A percentile compares a stretch with the other conserved stretches of the same genome.
Evolutionary conservation across 345 rosid species (phyloP).

Genomic region (Populus deltoides): DNA sequence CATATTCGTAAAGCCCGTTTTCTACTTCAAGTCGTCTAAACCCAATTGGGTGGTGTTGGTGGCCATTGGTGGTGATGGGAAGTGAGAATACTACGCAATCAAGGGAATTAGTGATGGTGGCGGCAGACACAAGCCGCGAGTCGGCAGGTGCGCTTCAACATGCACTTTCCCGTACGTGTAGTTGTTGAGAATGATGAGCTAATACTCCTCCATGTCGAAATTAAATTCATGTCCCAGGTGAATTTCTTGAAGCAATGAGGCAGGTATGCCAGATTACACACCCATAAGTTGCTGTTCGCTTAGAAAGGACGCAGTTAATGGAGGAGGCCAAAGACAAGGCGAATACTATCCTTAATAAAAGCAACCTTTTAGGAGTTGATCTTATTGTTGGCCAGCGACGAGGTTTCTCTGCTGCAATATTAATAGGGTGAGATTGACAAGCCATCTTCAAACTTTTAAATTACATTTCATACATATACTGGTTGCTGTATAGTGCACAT

Average conservation of each 20-base stretch:
- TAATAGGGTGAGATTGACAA: slow-evolving; percentile 51
- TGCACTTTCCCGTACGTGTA: slow-evolving; percentile 53
- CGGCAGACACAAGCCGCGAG: slow-evolving; percentile 63
- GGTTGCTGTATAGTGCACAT: background rate
- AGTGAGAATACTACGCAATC: slow-evolving; percentile 18
- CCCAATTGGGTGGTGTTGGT: background rate
- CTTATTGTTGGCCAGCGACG: slow-evolving; percentile 70
- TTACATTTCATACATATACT: background rate
- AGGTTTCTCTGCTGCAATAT: slow-evolving; percentile 59
- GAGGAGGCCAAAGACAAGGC: slow-evolving; percentile 57
- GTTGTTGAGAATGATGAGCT: slow-evolving; percentile 64
- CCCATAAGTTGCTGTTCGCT: slow-evolving; percentile 47
- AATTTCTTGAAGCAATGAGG: slow-evolving; percentile 57
- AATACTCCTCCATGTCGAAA: slow-evolving; percentile 53
- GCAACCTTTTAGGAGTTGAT: slow-evolving; percentile 50
- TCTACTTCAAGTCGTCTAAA: background rate
- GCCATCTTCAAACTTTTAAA: background rate
- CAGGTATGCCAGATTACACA: slow-evolving; percentile 54
- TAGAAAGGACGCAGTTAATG: slow-evolving; percentile 31
- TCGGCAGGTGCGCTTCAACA: slow-evolving; percentile 72
- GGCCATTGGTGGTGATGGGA: slow-evolving; percentile 18
- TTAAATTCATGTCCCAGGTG: too few species aligned
- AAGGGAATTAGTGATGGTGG: slow-evolving; percentile 59
- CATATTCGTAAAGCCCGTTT: background rate
- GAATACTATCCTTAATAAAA: slow-evolving; percentile 43